A percentile compares a stretch with the other conserved stretches of the same genome.
phyloP scores from a whole-genome alignment of 1,284 basidiomycete species.

The Trametes sp. region DNA sequence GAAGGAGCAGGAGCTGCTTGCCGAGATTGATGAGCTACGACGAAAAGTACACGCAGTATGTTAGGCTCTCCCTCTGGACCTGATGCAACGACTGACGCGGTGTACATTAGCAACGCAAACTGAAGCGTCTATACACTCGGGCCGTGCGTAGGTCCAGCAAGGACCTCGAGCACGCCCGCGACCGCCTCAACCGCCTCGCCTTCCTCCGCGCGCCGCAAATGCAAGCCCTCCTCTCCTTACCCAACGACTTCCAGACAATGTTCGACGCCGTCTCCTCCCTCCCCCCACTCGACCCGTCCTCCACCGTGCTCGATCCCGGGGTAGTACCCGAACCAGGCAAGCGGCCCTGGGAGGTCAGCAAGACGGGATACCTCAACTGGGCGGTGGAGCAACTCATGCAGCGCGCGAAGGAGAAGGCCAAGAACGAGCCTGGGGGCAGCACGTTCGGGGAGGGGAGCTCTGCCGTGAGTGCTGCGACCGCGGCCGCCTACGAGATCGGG shows the following conservation, averaged over 20 bases:
- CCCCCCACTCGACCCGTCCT: slow-evolving; percentile 56
- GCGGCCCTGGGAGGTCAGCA: slow-evolving; percentile 73
- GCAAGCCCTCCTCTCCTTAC: slow-evolving; percentile 36
- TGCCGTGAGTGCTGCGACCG: slow-evolving; percentile 36
- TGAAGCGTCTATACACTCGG: slow-evolving; percentile 59
- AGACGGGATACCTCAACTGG: slow-evolving; percentile 74
- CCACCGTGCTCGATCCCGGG: slow-evolving; percentile 46
- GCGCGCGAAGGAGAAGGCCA: slow-evolving; percentile 51
- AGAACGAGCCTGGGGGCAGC: slow-evolving; percentile 32
- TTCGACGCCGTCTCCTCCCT: slow-evolving; percentile 56
- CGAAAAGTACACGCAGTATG: slow-evolving; percentile 67
- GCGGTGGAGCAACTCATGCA: slow-evolving; percentile 62
- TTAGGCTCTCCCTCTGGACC: slow-evolving; percentile 11
- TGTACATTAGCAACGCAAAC: slow-evolving; percentile 63
- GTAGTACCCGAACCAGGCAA: slow-evolving; percentile 66
- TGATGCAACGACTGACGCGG: slow-evolving; percentile 13
- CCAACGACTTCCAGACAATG: slow-evolving; percentile 44
- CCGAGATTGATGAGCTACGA: slow-evolving; percentile 68
- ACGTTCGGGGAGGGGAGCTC: slow-evolving; percentile 37
- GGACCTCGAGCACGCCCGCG: slow-evolving; percentile 52
- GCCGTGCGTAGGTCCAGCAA: slow-evolving; percentile 54
- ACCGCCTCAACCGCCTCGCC: slow-evolving; percentile 52
- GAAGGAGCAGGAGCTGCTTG: slow-evolving; percentile 62
- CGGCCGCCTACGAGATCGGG: slow-evolving; percentile 34
- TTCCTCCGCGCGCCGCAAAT: slow-evolving; percentile 51